A percentile compares a stretch with the other conserved stretches of the same genome.
Evolutionary conservation across 225 moss, liverwort and hornwort genomes (phyloP).

Genomic region (Anthoceros angustus): DNA sequence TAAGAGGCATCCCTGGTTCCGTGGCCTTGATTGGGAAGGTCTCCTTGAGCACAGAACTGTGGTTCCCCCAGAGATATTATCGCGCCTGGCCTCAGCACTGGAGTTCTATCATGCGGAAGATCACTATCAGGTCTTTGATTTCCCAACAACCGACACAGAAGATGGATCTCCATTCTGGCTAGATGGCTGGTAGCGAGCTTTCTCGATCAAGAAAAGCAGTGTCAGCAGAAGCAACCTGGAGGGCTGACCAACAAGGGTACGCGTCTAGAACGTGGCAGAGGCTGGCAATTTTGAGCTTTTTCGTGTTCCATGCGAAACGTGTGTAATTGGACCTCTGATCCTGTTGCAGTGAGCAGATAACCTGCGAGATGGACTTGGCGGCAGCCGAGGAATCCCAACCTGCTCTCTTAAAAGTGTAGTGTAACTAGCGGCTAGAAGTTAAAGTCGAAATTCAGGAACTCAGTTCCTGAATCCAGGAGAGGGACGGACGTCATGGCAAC

Average conservation of each 20-base stretch:
- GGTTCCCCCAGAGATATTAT: slow-evolving; percentile 28
- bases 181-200: slow-evolving; percentile 32
- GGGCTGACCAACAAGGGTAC: neutral
- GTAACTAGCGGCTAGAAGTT: neutral
- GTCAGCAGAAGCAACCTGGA: neutral
- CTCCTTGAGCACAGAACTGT: slow-evolving; percentile 24
- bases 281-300: no score
- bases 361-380: neutral
- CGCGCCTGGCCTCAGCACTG: slow-evolving; percentile 32
- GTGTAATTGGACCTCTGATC: neutral
- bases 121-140: slow-evolving; percentile 46
- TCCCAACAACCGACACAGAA: slow-evolving; percentile 27
- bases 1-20: slow-evolving; percentile 35
- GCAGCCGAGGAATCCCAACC: neutral
- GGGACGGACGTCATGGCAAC: no score
- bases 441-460: neutral
- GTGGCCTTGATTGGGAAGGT: slow-evolving; percentile 20
- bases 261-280: no score
- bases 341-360: neutral
- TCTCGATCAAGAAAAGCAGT: neutral
- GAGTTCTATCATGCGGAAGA: slow-evolving; percentile 40
- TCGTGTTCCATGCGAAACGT: neutral
- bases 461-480: no score
- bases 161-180: slow-evolving; percentile 40
- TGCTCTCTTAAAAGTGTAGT: neutral